A percentile compares a stretch with the other conserved stretches of the same genome.
Evolutionary conservation across 176 grass and related monocot species (phyloP).

Genomic region (Microstegium vimineum): DNA sequence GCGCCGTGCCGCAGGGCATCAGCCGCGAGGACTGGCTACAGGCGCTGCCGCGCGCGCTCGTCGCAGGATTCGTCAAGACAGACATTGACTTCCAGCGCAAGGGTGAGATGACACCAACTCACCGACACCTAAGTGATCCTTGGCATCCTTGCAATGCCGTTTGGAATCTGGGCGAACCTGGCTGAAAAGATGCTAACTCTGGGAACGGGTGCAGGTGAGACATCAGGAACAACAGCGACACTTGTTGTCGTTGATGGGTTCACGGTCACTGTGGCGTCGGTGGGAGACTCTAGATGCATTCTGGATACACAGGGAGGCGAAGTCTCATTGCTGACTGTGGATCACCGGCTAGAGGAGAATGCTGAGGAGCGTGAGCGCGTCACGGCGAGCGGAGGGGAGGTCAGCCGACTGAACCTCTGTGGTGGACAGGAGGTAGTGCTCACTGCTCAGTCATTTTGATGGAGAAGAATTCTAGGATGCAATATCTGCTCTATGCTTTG

Average conservation of each 20-base stretch:
- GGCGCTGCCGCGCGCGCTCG: constrained; percentile 78
- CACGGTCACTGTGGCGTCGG: constrained; percentile 91
- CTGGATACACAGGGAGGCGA: constrained; percentile 66
- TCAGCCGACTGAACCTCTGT: constrained; percentile 85
- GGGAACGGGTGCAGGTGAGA: constrained; percentile 51
- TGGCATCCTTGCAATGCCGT: constrained; percentile 6
- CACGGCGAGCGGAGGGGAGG: constrained; percentile 87
- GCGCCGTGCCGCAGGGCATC: constrained; percentile 82
- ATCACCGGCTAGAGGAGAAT: constrained; percentile 92
- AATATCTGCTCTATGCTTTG: not conserved
- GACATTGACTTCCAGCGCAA: constrained; percentile 95
- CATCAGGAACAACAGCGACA: constrained; percentile 87
- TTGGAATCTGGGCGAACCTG: not conserved
- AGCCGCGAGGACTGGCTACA: constrained; percentile 79
- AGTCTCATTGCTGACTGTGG: constrained; percentile 79
- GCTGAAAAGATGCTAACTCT: not conserved
- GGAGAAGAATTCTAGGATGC: not conserved
- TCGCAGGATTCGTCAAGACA: constrained; percentile 94
- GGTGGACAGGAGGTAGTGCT: constrained; percentile 76
- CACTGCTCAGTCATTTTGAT: not conserved
- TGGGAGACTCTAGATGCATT: constrained; percentile 94
- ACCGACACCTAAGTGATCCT: not conserved
- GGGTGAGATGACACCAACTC: constrained; percentile 43
- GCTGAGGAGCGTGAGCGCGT: constrained; percentile 88
- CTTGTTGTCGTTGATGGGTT: constrained; percentile 81